Base-by-base conservation (phyloP, 2,329 filamentous ascomycete species). In the Colletotrichum tofieldiae region DNA sequence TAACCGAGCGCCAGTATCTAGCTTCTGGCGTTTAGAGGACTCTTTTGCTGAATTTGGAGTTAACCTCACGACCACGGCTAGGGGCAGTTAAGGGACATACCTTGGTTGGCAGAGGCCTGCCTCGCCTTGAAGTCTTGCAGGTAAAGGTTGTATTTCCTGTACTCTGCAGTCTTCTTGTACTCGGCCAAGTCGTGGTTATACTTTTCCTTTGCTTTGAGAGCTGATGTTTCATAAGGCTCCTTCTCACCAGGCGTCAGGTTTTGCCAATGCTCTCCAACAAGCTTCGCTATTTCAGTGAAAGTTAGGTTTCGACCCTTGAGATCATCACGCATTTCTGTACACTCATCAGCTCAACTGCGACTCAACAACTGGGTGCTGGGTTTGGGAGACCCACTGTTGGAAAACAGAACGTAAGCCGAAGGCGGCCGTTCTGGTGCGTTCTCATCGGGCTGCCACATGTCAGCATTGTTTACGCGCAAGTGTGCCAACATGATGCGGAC, bases 351-450 rank as follows among this genome's bases (percentile, higher is more conserved):
- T 12, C 4, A 29, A 32, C 43, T 23, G 29, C 20, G 9, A 9
- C 8, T 7, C 20, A 32, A 20, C 23, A 62, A 12, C 20, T 20
- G 47, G 32, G 32, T 23, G 5, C 26, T n/a, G 55, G 47, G 35
- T 12, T 54, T 32, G 65, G 14, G 5, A 8, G 41, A 86, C 92
- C 84, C 81, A 94, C 92, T 93, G 77, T 96, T 96, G 0, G 94
- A 95, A 78, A 96, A 96, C 20, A 96, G 88, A 16, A 96, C 94
- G 82, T 96, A 96, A 61, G 93, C 94, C 5, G 93, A 96, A 0
- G 93, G 93, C 1, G 94, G 93, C 32, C 93, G 87, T 78, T 95
- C 93, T 1, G 94, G 94, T 0, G 93, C 93, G 82, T 94, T 91
- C 71, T 94, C 92, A 76, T 96, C 94, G 4, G 93, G 87, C 90